Base-by-base conservation (phyloP, 306 rosid genomes). In the Mucuna pruriens region DNA sequence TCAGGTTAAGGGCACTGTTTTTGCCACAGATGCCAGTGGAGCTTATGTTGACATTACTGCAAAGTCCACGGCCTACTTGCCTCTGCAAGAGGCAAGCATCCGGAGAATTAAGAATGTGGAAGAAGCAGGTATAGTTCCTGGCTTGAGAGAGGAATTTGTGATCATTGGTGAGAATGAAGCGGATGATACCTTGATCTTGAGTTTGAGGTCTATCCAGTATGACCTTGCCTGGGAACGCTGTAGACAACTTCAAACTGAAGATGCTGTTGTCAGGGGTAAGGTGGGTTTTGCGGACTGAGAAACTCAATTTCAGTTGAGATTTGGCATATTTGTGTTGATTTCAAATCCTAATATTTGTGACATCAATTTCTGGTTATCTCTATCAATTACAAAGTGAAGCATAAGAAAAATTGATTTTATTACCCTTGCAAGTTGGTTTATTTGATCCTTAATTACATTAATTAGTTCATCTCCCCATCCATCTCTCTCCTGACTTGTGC, bases 191-290 rank as follows among this genome's bases (percentile, higher is more conserved):
- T 83, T 93, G 87, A 55, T 90, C 61, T 67, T 95, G 89, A 95
- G 97, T 88, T 88, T 95, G 76, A 91, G 90, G 82, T 57, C 89
- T 52, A 74, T 91, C 22, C 97, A 93, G 60, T 93, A 85, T 85
- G 97, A 90, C 62, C 92, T 95, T 81, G 97, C 97, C 0, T 95
- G 99, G 99, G 97, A 95, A 79, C 88, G 99, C 36, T 95, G 99
- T 75, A 88, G 97, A 73, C 99, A 95, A 83, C 98, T 95, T 74
- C 97, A 93, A 82, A 84, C 97, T 29, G 99, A 93, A 94, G 99
- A 95, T 90, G 94, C 87, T 70, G 94, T 95, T 82, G 83, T 93
- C 88, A 95, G 90, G 97, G 97, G 97, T 87, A 95, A 91, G 97
- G 99, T 93, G 75, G 73, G 99, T 89, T 86, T 86, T 79, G 58